Conservation (phyloP, 345 rosid genomes). For the Geranium rotundifolium region DNA sequence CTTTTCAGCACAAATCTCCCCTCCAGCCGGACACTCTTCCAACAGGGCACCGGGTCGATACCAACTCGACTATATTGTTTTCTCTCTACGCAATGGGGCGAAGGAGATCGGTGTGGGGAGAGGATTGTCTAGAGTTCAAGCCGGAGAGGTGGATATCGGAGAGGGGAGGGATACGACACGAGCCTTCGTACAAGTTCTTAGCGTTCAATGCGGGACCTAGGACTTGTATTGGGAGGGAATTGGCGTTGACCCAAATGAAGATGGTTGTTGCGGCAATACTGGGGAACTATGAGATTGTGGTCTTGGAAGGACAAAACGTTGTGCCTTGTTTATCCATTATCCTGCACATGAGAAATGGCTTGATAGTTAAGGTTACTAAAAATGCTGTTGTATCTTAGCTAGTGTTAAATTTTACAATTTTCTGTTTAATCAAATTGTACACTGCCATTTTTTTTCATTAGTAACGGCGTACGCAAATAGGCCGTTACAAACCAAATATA, state of each 20-base stretch:
- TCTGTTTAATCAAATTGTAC: no score
- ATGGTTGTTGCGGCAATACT: slow-evolving; percentile 72
- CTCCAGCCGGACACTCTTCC: slow-evolving; percentile 70
- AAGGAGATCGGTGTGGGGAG: slow-evolving; percentile 83
- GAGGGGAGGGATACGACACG: slow-evolving; percentile 40
- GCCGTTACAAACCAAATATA: no score
- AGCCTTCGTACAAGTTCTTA: slow-evolving; percentile 59
- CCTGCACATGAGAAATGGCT: slow-evolving; percentile 80
- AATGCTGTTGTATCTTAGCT: no score
- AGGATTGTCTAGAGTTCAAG: slow-evolving; percentile 67
- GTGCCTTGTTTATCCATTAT: slow-evolving; percentile 23
- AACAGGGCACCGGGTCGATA: slow-evolving; percentile 83
- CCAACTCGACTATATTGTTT: slow-evolving; percentile 76
- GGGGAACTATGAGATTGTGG: slow-evolving; percentile 54
- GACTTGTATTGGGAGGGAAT: slow-evolving; percentile 71
- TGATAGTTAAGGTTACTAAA: slow-evolving; percentile 45
- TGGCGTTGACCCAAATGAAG: slow-evolving; percentile 91
- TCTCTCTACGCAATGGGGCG: slow-evolving; percentile 90
- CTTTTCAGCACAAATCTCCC: slow-evolving; percentile 80
- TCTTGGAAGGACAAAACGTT: slow-evolving; percentile 63
- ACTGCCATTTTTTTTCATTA: no score
- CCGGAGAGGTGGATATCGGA: slow-evolving; percentile 90
- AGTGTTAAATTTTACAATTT: no score
- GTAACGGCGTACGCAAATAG: no score
- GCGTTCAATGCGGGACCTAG: slow-evolving; percentile 95